Percentiles rank a stretch among this genome's conserved stretches.
These are phyloP conservation scores for Terfezia claveryi DNA, from an alignment of 495 filamentous ascomycete species.

Conservation along the genomic window DNA sequence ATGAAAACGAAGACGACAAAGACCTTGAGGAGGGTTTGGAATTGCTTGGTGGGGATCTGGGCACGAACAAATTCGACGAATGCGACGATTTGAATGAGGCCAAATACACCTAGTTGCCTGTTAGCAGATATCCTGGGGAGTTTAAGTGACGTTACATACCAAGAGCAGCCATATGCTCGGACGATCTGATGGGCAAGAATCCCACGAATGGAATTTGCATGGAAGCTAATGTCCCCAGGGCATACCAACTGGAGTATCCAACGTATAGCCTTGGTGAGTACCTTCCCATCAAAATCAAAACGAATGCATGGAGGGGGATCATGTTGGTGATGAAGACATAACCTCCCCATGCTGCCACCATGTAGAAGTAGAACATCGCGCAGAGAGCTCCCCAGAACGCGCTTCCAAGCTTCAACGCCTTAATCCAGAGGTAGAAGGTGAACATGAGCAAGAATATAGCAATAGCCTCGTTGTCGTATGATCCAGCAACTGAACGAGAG, in stretches of 20 bases:
- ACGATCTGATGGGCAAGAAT: constrained; percentile 86
- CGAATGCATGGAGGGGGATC: constrained; percentile 86
- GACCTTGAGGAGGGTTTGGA: constrained; percentile 61
- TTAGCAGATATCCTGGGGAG: neutral
- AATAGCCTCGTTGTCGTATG: constrained; percentile 99
- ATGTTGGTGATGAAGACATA: constrained; percentile 99
- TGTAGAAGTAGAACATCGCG: constrained; percentile 97
- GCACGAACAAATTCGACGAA: constrained; percentile 80
- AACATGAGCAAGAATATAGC: constrained; percentile 96
- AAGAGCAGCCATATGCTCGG: constrained; percentile 94
- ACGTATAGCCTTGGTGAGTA: constrained; percentile 90
- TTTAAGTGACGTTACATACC: constrained; percentile 32
- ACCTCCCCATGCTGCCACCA: constrained; percentile 98
- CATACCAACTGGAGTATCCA: constrained; percentile 94
- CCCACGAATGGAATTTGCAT: constrained; percentile 99
- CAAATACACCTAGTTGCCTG: constrained; percentile 55
- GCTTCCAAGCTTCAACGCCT: constrained; percentile 85
- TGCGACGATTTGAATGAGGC: constrained; percentile 78
- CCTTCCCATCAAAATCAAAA: constrained; percentile 87
- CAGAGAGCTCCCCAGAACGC: constrained; percentile 89
- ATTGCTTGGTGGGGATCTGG: constrained; percentile 76
- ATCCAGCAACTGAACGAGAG: constrained; percentile 88
- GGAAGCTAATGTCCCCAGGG: constrained; percentile 83
- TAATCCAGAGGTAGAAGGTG: constrained; percentile 98
- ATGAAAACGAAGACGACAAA: constrained; percentile 57